Base-by-base conservation (phyloP, 441 rosid species). In the Arabidopsis lyrata region DNA sequence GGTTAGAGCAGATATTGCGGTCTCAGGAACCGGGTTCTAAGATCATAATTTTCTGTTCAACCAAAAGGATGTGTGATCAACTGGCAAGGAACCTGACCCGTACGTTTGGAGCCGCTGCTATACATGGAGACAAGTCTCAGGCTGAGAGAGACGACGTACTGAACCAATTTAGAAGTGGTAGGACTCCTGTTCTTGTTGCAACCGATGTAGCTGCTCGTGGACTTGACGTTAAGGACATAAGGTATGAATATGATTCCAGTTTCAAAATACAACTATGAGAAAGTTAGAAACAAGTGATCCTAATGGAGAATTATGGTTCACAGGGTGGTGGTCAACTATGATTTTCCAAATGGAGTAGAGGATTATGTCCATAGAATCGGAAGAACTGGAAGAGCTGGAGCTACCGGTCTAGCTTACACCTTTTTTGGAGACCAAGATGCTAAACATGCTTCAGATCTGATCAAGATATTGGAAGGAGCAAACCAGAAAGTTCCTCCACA, bases 121-220 rank as follows among this genome's bases (percentile, higher is more conserved):
- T 95, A 60, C 99, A 95, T 79, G 99, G 99, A 55, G 99, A 95
- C 84, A 95, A 95, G 79, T 91, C 99, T 58, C 99, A 93, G 84
- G 62, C 85, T 66, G 98, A 95, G 81, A 88, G 99, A 75, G 99
- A 93, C 72, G 72, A 81, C 73, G 98, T 90, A 22, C 79, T 95
- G 78, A 86, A 63, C 78, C 97, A 95, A 78, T 95, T 93, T 80
- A 93, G 96, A 16, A 68, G 80, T 11, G 99, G 99, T 60, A 93
- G 88, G 83, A 88, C 88, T 76, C 99, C 99, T 8, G 82, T 95
- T 71, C 97, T 95, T 72, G 99, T 95, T 15, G 99, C 99, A 63
- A 95, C 99, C 24, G 99, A 95, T 82, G 99, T 95, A 54, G 99
- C 99, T 79, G 99, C 98, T 81, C 94, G 99, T 64, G 99, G 99